These are phyloP conservation scores for Solanum etuberosum DNA, from an alignment of 257 asterid genomes.

Conservation along the genomic window DNA sequence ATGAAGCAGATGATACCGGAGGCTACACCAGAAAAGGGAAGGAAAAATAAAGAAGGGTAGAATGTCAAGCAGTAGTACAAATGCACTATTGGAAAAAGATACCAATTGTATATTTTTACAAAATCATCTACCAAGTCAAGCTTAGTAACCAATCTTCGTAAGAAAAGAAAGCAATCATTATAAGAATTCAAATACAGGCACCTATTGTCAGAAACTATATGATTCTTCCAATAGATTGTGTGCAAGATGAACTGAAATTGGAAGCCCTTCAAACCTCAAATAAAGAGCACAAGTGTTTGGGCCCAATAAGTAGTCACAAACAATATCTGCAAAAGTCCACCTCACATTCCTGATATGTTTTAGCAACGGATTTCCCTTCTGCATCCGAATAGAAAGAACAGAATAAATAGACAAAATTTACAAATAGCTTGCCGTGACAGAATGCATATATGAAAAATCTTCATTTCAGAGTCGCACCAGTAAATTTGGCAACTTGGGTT, in stretches of 20 bases:
- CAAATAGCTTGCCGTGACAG: background rate
- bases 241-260: background rate
- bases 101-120: background rate
- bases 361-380: constrained; percentile 95
- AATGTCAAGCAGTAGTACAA: background rate
- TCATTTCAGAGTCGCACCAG: too few species aligned
- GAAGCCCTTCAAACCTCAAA: constrained; percentile 46
- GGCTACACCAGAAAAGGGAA: constrained; percentile 38
- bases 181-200: background rate
- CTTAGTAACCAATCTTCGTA: background rate
- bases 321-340: constrained; percentile 81
- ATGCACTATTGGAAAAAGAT: background rate
- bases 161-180: background rate
- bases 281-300: constrained; percentile 78
- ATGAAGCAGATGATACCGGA: constrained; percentile 93
- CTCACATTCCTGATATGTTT: constrained; percentile 88
- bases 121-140: background rate
- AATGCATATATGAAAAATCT: background rate
- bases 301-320: constrained; percentile 76
- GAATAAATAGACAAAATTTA: background rate
- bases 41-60: background rate
- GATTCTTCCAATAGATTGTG: background rate
- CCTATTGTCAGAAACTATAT: background rate
- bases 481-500: too few species aligned
- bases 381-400: constrained; percentile 14